Evolutionary conservation across 2,329 filamentous ascomycete genomes (phyloP).

Genomic region (Tolypocladium tropicale): DNA sequence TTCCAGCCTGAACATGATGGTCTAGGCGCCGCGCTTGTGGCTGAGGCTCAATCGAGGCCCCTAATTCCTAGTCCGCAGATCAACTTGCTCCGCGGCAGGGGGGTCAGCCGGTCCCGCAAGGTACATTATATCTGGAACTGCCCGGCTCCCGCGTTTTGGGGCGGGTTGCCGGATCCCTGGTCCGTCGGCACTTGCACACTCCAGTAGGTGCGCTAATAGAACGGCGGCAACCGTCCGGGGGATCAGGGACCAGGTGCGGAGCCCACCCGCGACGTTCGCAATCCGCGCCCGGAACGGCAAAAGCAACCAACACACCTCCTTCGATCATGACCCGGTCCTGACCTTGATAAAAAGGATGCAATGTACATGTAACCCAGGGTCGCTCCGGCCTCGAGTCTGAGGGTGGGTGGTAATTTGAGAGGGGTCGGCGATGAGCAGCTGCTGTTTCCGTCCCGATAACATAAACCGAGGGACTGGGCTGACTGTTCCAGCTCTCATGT

Average conservation of each 20-base stretch:
- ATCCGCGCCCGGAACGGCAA: background rate
- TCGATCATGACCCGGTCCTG: background rate
- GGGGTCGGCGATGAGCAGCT: background rate
- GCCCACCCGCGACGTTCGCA: background rate
- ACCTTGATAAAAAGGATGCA: background rate
- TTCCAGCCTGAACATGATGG: background rate
- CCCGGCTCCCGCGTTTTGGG: background rate
- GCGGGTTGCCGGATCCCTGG: background rate
- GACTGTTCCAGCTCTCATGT: background rate
- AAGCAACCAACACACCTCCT: background rate
- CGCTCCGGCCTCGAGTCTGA: background rate
- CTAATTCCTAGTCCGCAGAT: background rate
- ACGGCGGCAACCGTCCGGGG: too few species aligned
- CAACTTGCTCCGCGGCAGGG: background rate
- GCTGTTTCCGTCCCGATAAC: background rate
- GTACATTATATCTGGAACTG: background rate
- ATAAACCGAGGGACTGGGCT: background rate
- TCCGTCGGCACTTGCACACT: background rate
- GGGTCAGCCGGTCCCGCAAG: background rate
- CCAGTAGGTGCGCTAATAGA: too few species aligned
- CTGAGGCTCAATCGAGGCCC: background rate
- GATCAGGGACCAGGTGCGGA: background rate
- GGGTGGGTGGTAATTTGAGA: background rate
- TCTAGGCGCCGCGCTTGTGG: background rate
- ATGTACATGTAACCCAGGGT: background rate